Evolutionary conservation across 306 rosid species (phyloP).

Genomic region (Begonia fuchsioides): DNA sequence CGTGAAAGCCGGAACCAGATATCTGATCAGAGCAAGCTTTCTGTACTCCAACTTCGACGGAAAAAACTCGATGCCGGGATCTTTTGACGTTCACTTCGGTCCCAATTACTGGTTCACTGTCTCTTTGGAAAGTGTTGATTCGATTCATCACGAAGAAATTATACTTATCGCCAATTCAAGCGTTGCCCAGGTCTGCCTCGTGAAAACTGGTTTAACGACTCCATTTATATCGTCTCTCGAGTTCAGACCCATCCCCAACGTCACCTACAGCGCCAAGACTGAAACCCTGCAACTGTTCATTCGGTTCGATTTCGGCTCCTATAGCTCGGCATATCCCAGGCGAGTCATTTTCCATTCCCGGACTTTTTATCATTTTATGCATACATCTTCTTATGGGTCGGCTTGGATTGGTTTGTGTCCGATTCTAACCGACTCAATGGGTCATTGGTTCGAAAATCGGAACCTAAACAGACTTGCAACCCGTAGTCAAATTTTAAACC

Average conservation of each 20-base stretch:
- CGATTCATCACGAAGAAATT: slow-evolving; percentile 11
- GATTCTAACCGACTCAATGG: too few species aligned
- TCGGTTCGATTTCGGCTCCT: slow-evolving; percentile 24
- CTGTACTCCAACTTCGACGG: slow-evolving; percentile 34
- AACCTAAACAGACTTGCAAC: too few species aligned
- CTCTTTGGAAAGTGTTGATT: neutral
- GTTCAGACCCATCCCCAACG: slow-evolving; percentile 17
- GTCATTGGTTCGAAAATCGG: neutral
- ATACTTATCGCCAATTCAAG: slow-evolving; percentile 14
- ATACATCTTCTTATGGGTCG: neutral
- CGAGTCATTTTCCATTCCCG: slow-evolving; percentile 11
- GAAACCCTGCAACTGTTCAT: slow-evolving; percentile 3
- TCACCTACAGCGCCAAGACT: slow-evolving; percentile 8
- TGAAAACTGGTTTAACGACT: slow-evolving; percentile 13
- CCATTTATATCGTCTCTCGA: slow-evolving; percentile 37
- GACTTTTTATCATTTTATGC: too few species aligned
- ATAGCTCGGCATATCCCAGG: slow-evolving; percentile 15
- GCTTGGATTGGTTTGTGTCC: too few species aligned
- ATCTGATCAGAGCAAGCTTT: slow-evolving; percentile 28
- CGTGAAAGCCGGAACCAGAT: slow-evolving; percentile 14
- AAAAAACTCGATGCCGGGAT: slow-evolving; percentile 3
- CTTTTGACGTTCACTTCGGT: slow-evolving; percentile 33
- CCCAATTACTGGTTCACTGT: slow-evolving; percentile 22
- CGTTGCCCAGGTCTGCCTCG: slow-evolving; percentile 18
- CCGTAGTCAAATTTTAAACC: too few species aligned